Evolutionary conservation across 2,329 filamentous ascomycete species (phyloP).

Genomic region (Coccinonectria pachysandricola): DNA sequence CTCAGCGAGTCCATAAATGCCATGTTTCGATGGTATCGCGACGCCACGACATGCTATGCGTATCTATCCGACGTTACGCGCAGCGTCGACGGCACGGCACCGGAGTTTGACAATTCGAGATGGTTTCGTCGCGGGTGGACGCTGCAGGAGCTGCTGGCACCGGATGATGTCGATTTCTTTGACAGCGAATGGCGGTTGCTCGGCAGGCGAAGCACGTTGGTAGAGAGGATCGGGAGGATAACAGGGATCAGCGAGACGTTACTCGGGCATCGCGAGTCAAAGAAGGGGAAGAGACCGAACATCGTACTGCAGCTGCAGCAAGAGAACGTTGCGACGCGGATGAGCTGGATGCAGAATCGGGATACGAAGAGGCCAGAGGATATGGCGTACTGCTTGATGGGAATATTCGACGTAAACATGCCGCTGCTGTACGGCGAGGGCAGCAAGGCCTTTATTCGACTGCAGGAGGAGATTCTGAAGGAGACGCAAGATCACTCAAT

Average conservation of each 20-base stretch:
- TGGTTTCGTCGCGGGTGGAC: conserved; percentile 18
- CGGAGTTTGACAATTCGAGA: conserved; percentile 13
- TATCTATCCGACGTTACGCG: conserved; percentile 15
- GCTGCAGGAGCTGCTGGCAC: conserved; percentile 17
- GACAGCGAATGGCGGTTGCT: conserved; percentile 13
- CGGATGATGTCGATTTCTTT: conserved; percentile 17
- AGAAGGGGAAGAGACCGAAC: conserved; percentile 8
- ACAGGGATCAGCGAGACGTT: conserved; percentile 15
- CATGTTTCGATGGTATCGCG: conserved; percentile 18
- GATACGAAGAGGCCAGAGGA: conserved; percentile 22
- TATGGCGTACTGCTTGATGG: conserved; percentile 25
- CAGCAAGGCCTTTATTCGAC: conserved; percentile 21
- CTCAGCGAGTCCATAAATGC: conserved; percentile 17
- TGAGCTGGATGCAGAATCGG: conserved; percentile 26
- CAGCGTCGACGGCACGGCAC: conserved; percentile 6
- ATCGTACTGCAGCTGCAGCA: conserved; percentile 11
- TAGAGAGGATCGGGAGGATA: conserved; percentile 12
- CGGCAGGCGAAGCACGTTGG: conserved; percentile 11
- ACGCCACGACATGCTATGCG: conserved; percentile 12
- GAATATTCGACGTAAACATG: conserved; percentile 26
- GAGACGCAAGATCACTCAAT: conserved; percentile 24
- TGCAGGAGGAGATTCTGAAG: conserved; percentile 27
- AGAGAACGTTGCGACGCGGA: conserved; percentile 21
- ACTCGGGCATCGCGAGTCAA: conserved; percentile 8
- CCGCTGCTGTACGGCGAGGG: conserved; percentile 27